These are phyloP conservation scores for Flagelloscypha sp. DNA, from an alignment of 768 basidiomycete genomes.

Conservation along the genomic window DNA sequence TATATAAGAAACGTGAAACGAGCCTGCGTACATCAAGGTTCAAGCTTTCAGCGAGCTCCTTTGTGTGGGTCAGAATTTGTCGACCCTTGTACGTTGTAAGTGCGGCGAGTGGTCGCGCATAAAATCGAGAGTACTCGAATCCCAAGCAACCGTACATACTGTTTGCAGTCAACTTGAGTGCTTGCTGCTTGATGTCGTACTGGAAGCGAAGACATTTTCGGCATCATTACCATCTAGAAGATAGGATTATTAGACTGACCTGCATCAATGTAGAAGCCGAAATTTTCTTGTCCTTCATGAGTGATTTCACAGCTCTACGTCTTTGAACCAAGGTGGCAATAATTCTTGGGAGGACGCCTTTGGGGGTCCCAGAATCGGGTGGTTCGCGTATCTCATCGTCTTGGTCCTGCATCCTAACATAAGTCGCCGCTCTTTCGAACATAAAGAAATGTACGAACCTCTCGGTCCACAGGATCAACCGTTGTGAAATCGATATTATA, in stretches of 20 bases:
- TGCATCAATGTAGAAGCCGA: slow-evolving; percentile 74
- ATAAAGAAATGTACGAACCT: slow-evolving; percentile 34
- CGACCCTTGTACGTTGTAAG: slow-evolving; percentile 97
- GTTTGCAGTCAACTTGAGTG: slow-evolving; percentile 95
- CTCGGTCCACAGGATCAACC: slow-evolving; percentile 61
- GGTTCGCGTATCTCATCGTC: slow-evolving; percentile 90
- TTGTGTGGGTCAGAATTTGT: slow-evolving; percentile 90
- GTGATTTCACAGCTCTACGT: slow-evolving; percentile 79
- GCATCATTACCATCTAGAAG: background rate
- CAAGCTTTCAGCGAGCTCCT: slow-evolving; percentile 85
- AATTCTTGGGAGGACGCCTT: slow-evolving; percentile 92
- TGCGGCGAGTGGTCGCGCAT: slow-evolving; percentile 92
- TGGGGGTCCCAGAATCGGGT: slow-evolving; percentile 57
- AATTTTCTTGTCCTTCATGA: slow-evolving; percentile 85
- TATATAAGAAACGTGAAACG: background rate
- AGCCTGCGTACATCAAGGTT: slow-evolving; percentile 72
- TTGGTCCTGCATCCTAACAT: slow-evolving; percentile 37
- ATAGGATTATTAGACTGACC: slow-evolving; percentile 32
- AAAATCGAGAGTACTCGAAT: slow-evolving; percentile 94
- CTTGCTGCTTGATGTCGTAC: slow-evolving; percentile 97
- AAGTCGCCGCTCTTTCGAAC: slow-evolving; percentile 3
- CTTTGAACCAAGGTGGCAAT: slow-evolving; percentile 94
- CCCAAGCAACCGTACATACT: slow-evolving; percentile 99
- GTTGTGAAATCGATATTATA: slow-evolving; percentile 99
- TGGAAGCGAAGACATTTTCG: slow-evolving; percentile 20